Evolutionary conservation across 768 basidiomycete genomes (phyloP).

Genomic region (Amanita inopinata): DNA sequence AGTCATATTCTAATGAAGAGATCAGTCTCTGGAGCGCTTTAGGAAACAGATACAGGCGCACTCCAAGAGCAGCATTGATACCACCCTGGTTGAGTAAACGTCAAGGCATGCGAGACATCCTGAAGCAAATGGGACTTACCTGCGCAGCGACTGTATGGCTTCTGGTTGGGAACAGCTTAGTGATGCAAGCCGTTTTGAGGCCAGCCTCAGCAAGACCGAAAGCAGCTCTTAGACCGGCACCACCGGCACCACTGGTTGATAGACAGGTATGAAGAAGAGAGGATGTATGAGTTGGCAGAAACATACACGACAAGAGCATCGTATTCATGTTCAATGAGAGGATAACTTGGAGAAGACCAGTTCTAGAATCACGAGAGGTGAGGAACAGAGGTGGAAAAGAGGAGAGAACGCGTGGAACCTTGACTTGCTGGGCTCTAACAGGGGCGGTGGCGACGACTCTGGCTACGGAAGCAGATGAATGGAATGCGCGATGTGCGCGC

Average conservation of each 20-base stretch:
- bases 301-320: constrained; percentile 97
- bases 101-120: neutral
- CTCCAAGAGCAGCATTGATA: constrained; percentile 95
- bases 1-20: constrained; percentile 75
- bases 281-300: constrained; percentile 4
- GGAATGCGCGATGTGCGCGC: constrained; percentile 50
- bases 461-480: constrained; percentile 47
- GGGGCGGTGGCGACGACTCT: constrained; percentile 65
- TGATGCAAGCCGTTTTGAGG: constrained; percentile 98
- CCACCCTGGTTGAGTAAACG: constrained; percentile 56
- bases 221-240: constrained; percentile 95
- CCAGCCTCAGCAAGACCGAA: constrained; percentile 98
- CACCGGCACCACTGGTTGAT: constrained; percentile 77
- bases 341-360: constrained; percentile 84
- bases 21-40: constrained; percentile 7
- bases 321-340: constrained; percentile 97
- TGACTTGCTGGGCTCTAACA: constrained; percentile 73
- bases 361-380: constrained; percentile 38
- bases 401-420: constrained; percentile 32
- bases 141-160: constrained; percentile 99
- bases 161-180: constrained; percentile 96
- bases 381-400: constrained; percentile 12
- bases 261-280: constrained; percentile 6
- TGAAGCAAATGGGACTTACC: constrained; percentile 28
- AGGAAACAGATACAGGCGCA: constrained; percentile 27